Conservation (phyloP, 2,329 filamentous ascomycete species). For the Intubia oerlemansii region DNA sequence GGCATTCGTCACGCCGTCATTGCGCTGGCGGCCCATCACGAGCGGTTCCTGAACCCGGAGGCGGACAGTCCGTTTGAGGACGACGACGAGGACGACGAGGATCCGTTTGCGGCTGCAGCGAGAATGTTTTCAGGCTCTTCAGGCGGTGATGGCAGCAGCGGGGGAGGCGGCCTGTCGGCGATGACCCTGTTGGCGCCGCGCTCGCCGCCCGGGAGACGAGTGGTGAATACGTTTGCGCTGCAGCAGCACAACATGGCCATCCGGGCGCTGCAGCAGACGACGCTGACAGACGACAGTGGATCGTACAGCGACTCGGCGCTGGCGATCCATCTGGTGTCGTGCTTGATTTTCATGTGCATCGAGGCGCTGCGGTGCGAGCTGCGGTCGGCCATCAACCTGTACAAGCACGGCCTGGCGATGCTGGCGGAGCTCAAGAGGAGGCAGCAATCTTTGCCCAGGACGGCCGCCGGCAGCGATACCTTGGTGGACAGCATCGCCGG, state of each 20-base stretch:
- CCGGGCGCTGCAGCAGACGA: background rate
- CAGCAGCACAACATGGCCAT: slow-evolving; percentile 4
- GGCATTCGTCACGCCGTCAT: slow-evolving; percentile 4
- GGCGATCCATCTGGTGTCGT: slow-evolving; percentile 4
- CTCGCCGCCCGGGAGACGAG: background rate
- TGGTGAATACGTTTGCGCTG: slow-evolving; percentile 1
- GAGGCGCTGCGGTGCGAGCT: slow-evolving; percentile 5
- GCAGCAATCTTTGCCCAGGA: background rate
- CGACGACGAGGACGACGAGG: background rate
- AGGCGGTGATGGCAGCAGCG: too few species aligned
- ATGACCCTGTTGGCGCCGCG: background rate
- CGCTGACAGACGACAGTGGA: background rate
- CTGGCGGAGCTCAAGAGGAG: slow-evolving; percentile 1
- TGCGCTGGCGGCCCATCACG: slow-evolving; percentile 6
- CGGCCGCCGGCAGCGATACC: slow-evolving; percentile 1
- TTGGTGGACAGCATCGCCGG: slow-evolving; percentile 2
- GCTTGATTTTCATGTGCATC: slow-evolving; percentile 6
- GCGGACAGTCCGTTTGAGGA: background rate
- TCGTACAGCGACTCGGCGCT: slow-evolving; percentile 1
- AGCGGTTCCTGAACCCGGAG: slow-evolving; percentile 1
- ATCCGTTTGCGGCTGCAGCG: too few species aligned
- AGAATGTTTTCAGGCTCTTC: too few species aligned
- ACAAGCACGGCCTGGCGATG: slow-evolving; percentile 5
- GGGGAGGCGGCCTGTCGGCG: background rate
- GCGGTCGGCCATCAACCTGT: slow-evolving; percentile 4